Evolutionary conservation across 2,329 filamentous ascomycete genomes (phyloP).

Genomic region (Aspergillus intermedius): DNA sequence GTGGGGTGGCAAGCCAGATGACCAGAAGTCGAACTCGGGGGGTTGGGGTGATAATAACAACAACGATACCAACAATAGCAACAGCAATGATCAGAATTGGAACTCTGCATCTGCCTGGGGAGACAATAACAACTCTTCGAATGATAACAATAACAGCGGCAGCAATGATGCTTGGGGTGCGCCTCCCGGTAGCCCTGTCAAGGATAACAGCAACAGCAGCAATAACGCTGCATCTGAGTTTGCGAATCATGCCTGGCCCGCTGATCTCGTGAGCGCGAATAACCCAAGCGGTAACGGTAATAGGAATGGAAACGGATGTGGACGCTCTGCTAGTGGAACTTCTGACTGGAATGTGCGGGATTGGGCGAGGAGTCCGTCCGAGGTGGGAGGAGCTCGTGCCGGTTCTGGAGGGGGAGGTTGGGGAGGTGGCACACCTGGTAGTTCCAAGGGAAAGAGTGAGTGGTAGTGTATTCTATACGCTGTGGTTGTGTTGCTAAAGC

Average conservation of each 20-base stretch:
- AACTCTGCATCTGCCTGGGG: not conserved
- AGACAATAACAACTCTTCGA: not conserved
- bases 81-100: not conserved
- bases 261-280: not conserved
- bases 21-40: not conserved
- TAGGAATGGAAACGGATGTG: not conserved
- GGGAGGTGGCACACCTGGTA: not conserved
- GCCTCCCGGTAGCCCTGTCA: not conserved
- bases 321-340: not conserved
- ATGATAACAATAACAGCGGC: not conserved
- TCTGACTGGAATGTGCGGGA: not conserved
- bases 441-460: not conserved
- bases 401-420: not conserved
- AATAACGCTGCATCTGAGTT: not conserved
- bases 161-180: not conserved
- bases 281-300: not conserved
- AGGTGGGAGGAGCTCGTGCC: not conserved
- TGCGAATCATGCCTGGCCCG: not conserved
- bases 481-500: no score
- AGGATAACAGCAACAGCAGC: not conserved
- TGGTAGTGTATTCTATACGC: no score
- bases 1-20: no score
- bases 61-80: not conserved
- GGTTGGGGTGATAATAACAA: not conserved
- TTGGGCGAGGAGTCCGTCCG: constrained; percentile 1